Conservation (phyloP, 257 asterid genomes). For the Solanum microdontum region DNA sequence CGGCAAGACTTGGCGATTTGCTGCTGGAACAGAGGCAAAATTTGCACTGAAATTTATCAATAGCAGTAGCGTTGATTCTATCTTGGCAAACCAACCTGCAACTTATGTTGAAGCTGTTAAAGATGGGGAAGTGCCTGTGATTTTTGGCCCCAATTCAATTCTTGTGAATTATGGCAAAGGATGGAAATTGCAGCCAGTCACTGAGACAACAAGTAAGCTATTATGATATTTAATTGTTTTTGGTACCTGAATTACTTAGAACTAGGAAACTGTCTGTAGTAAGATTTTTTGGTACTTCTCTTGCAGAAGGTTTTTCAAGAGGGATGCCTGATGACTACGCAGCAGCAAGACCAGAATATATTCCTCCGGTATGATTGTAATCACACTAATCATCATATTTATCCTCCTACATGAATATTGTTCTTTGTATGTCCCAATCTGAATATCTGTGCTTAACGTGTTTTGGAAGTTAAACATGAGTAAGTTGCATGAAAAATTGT, state of each 20-base stretch:
- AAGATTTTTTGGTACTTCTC: neutral
- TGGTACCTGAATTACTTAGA: neutral
- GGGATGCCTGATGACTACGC: neutral
- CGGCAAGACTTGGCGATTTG: constrained; percentile 66
- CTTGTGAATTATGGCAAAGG: constrained; percentile 60
- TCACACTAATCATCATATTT: neutral
- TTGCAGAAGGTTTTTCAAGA: neutral
- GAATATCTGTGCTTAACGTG: neutral
- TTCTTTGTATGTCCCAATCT: neutral
- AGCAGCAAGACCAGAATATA: neutral
- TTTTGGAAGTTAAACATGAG: neutral
- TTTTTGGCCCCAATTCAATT: constrained; percentile 65
- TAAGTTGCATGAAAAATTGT: neutral
- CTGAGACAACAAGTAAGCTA: constrained; percentile 24
- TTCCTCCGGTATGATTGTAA: neutral
- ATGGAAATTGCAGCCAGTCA: constrained; percentile 67
- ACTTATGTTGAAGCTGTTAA: constrained; percentile 72
- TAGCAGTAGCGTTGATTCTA: constrained; percentile 27
- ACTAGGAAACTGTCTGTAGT: neutral
- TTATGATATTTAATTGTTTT: neutral
- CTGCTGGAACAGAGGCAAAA: constrained; percentile 65
- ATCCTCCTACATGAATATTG: neutral
- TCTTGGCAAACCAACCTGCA: constrained; percentile 19
- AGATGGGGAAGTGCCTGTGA: constrained; percentile 66
- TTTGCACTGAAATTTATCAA: constrained; percentile 65